phyloP scores from a whole-genome alignment of 1,284 basidiomycete genomes.

The Salmacisia buchloeana region DNA sequence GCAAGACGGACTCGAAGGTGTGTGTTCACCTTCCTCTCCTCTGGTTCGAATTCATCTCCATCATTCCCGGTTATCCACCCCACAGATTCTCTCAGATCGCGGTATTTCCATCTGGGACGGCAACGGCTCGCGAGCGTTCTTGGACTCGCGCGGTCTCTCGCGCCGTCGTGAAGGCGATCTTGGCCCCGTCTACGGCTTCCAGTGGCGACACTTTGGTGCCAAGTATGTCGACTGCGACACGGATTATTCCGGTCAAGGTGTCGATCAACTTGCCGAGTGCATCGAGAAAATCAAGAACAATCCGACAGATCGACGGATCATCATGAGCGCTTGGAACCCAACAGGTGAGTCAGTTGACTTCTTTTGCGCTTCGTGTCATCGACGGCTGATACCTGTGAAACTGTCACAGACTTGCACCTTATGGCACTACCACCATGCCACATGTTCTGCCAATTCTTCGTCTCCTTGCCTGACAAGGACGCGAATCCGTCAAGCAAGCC shows the following conservation, averaged over 20 bases:
- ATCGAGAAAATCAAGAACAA: conserved; percentile 86
- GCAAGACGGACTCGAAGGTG: conserved; percentile 70
- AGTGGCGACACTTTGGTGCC: conserved; percentile 97
- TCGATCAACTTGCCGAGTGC: conserved; percentile 85
- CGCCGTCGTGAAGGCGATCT: conserved; percentile 86
- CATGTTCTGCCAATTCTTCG: conserved; percentile 98
- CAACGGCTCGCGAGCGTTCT: conserved; percentile 80
- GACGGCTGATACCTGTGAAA: neutral
- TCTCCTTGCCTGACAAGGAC: conserved; percentile 65
- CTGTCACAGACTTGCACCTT: conserved; percentile 66
- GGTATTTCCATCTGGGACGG: conserved; percentile 97
- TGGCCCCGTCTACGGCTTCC: conserved; percentile 96
- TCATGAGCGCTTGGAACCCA: conserved; percentile 95
- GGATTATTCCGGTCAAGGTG: conserved; percentile 75
- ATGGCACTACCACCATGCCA: conserved; percentile 99
- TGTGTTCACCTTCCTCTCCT: neutral
- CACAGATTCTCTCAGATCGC: conserved; percentile 64
- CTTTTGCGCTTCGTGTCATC: neutral
- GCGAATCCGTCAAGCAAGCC: conserved; percentile 18
- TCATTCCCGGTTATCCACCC: neutral
- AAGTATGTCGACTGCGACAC: conserved; percentile 73
- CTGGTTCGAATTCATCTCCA: neutral
- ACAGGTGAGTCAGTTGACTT: conserved; percentile 60
- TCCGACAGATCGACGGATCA: conserved; percentile 91
- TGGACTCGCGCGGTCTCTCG: conserved; percentile 73